phyloP scores from a whole-genome alignment of 768 basidiomycete genomes.

The Boletus bicolor region DNA sequence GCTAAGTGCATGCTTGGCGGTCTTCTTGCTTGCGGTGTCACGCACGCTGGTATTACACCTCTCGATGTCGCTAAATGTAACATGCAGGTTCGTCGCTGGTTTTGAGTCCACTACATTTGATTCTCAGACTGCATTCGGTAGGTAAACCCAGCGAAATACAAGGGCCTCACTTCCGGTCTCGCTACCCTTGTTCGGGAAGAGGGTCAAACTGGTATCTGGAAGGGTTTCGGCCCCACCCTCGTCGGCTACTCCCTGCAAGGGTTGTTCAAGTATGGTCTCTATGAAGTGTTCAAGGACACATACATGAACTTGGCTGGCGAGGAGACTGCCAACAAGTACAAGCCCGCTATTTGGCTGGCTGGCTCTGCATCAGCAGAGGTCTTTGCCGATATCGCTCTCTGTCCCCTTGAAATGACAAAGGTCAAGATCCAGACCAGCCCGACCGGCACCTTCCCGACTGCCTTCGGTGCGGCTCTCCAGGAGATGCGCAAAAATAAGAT shows the following conservation, averaged over 20 bases:
- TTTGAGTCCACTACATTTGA: too few species aligned
- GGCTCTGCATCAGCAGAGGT: conserved; percentile 93
- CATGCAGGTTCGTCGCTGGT: conserved; percentile 4
- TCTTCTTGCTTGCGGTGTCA: conserved; percentile 6
- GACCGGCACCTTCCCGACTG: conserved; percentile 70
- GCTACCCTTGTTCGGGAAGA: conserved; percentile 71
- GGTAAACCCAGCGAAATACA: conserved; percentile 77
- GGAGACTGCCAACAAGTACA: conserved; percentile 74
- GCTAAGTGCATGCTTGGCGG: conserved; percentile 13
- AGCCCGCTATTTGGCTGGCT: conserved; percentile 88
- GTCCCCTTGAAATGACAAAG: conserved; percentile 91
- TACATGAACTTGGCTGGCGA: conserved; percentile 90
- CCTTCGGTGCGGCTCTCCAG: conserved; percentile 65
- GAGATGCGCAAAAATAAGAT: conserved; percentile 64
- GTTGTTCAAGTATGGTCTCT: conserved; percentile 98
- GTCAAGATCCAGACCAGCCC: conserved; percentile 84
- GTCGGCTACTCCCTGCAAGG: conserved; percentile 94
- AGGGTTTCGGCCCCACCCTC: conserved; percentile 89
- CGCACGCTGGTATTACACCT: conserved; percentile 7
- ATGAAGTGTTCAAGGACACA: conserved; percentile 91
- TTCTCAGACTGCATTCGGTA: conserved; percentile 21
- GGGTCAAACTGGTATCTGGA: conserved; percentile 84
- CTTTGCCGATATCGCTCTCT: conserved; percentile 93
- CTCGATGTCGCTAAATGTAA: conserved; percentile 10
- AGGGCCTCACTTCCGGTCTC: conserved; percentile 58